A percentile compares a stretch with the other conserved stretches of the same genome.
Evolutionary conservation across 2,329 filamentous ascomycete species (phyloP).

Genomic region (Capronia americana): DNA sequence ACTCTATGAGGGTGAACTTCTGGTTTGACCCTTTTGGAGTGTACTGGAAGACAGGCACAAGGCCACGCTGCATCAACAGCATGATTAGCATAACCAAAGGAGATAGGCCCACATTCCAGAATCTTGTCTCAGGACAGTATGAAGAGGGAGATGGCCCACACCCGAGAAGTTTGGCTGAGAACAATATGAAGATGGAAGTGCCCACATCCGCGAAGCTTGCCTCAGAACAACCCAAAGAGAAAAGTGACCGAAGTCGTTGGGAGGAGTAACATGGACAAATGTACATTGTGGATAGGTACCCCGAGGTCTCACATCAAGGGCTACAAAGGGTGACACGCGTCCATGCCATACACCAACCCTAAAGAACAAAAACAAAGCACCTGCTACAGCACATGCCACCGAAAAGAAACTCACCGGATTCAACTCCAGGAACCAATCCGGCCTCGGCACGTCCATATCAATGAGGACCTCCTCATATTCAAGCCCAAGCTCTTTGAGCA

Average conservation of each 20-base stretch:
- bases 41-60: conserved; percentile 69
- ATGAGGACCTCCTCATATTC: conserved; percentile 75
- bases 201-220: too few relatives aligned
- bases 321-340: background rate
- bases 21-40: conserved; percentile 6
- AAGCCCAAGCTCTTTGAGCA: conserved; percentile 69
- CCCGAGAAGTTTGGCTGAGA: too few relatives aligned
- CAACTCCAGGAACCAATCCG: conserved; percentile 74
- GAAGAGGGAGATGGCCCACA: too few relatives aligned
- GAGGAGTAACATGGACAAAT: too few relatives aligned
- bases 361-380: background rate
- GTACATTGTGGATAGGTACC: background rate
- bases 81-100: conserved; percentile 1
- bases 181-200: too few relatives aligned
- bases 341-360: background rate
- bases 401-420: conserved; percentile 64
- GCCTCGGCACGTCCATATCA: conserved; percentile 71
- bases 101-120: too few relatives aligned
- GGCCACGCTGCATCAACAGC: conserved; percentile 60
- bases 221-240: too few relatives aligned
- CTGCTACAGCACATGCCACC: background rate
- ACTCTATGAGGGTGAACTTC: conserved; percentile 76
- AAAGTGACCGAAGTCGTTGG: too few relatives aligned
- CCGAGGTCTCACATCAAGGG: background rate
- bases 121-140: too few relatives aligned